Evolutionary conservation across 2,329 filamentous ascomycete genomes (phyloP).

Genomic region (Pseudogymnoascus sp.): DNA sequence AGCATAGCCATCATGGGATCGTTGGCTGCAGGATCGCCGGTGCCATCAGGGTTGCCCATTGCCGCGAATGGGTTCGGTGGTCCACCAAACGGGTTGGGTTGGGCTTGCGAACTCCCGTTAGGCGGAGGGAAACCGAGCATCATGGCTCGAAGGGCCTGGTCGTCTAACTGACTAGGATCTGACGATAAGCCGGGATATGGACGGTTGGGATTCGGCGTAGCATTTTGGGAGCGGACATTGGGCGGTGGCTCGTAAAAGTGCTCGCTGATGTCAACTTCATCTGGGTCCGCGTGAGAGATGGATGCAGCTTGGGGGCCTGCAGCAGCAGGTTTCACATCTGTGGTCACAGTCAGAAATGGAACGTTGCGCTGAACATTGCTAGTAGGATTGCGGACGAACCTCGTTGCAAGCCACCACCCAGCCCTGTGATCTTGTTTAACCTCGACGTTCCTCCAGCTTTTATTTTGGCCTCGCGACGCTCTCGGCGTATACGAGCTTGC

Average conservation of each 20-base stretch:
- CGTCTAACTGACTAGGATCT: constrained; percentile 34
- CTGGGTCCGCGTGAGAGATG: constrained; percentile 52
- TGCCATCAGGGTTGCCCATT: constrained; percentile 26
- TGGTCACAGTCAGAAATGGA: constrained; percentile 16
- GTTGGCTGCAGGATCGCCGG: constrained; percentile 28
- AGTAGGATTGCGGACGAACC: constrained; percentile 28
- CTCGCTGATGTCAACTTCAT: constrained; percentile 69
- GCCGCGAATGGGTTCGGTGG: constrained; percentile 23
- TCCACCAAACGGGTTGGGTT: constrained; percentile 30
- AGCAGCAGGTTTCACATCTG: constrained; percentile 20
- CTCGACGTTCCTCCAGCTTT: constrained; percentile 61
- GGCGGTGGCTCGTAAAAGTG: constrained; percentile 57
- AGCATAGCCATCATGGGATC: constrained; percentile 70
- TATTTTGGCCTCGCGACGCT: constrained; percentile 73
- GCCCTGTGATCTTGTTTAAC: constrained; percentile 66
- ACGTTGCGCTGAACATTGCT: background rate
- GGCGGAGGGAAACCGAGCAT: constrained; percentile 50
- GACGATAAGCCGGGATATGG: constrained; percentile 16
- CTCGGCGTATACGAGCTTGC: constrained; percentile 68
- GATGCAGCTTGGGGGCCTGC: constrained; percentile 31
- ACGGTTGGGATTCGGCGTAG: constrained; percentile 24
- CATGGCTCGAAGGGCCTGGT: constrained; percentile 57
- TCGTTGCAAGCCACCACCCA: constrained; percentile 51
- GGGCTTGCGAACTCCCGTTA: constrained; percentile 24
- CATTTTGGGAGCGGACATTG: constrained; percentile 32